These are phyloP conservation scores for Plectranthus barbatus DNA, from an alignment of 257 asterid species.

Conservation along the genomic window DNA sequence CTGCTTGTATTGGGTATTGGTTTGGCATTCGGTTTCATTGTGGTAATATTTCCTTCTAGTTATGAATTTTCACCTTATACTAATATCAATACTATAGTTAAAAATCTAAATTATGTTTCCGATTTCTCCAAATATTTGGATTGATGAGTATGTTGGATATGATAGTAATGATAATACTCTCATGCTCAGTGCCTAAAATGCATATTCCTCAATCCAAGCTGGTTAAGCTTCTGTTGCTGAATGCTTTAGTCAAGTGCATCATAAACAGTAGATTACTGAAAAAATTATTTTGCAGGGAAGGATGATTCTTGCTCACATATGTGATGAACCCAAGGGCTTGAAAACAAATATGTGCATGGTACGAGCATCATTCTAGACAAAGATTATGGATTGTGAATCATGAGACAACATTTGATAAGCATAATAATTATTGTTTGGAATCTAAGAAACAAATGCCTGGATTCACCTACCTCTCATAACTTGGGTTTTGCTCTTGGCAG, in stretches of 20 bases:
- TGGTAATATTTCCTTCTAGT: conserved; percentile 44
- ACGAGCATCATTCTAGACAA: conserved; percentile 16
- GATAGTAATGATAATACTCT: neutral
- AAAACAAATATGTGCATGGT: too few relatives aligned
- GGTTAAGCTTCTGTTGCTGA: neutral
- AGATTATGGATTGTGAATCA: neutral
- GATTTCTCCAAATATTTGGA: neutral
- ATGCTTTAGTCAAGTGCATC: neutral
- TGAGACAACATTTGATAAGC: neutral
- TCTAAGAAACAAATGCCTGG: neutral
- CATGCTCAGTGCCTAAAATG: neutral
- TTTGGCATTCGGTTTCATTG: conserved; percentile 90
- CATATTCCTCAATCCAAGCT: neutral
- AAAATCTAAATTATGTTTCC: neutral
- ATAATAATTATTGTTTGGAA: neutral
- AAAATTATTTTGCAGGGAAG: too few relatives aligned
- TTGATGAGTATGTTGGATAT: neutral
- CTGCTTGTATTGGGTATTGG: conserved; percentile 67
- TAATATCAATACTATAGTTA: neutral
- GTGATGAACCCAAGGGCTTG: conserved; percentile 99
- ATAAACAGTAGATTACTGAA: too few relatives aligned
- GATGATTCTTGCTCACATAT: conserved; percentile 90
- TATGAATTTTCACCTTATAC: neutral
- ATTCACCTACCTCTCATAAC: neutral
- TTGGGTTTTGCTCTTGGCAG: conserved; percentile 39